Conservation (phyloP, 2,329 filamentous ascomycete genomes). For the Knufia petricola region DNA sequence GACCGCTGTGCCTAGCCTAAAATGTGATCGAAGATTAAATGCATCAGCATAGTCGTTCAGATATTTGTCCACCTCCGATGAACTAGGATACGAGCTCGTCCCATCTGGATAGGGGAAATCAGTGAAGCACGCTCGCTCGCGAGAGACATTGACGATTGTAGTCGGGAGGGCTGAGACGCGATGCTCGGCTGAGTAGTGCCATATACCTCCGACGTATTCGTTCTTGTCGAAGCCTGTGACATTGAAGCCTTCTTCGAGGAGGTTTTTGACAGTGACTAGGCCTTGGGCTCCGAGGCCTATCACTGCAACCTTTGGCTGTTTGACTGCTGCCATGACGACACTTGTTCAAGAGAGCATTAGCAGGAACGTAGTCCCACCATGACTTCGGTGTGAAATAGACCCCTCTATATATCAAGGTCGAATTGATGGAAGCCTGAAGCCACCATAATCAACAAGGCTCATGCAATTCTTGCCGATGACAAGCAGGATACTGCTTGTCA, state of each 20-base stretch:
- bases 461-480: no score
- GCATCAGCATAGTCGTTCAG: slow-evolving; percentile 14
- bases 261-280: slow-evolving; percentile 35
- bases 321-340: not conserved
- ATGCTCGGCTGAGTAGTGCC: slow-evolving; percentile 33
- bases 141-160: slow-evolving; percentile 14
- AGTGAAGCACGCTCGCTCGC: slow-evolving; percentile 16
- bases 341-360: no score
- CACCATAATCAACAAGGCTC: no score
- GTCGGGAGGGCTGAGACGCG: slow-evolving; percentile 11
- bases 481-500: no score
- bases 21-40: slow-evolving; percentile 14
- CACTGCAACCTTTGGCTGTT: slow-evolving; percentile 3
- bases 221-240: slow-evolving; percentile 37
- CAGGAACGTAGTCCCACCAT: no score
- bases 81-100: slow-evolving; percentile 10
- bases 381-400: not conserved
- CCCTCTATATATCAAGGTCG: not conserved
- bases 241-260: slow-evolving; percentile 38
- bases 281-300: slow-evolving; percentile 25
- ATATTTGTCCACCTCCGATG: slow-evolving; percentile 16
- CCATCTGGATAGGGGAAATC: slow-evolving; percentile 20
- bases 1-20: slow-evolving; percentile 12
- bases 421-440: not conserved
- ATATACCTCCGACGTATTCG: slow-evolving; percentile 35